Conservation (phyloP, 2,329 filamentous ascomycete species). For the Claviceps sp. region DNA sequence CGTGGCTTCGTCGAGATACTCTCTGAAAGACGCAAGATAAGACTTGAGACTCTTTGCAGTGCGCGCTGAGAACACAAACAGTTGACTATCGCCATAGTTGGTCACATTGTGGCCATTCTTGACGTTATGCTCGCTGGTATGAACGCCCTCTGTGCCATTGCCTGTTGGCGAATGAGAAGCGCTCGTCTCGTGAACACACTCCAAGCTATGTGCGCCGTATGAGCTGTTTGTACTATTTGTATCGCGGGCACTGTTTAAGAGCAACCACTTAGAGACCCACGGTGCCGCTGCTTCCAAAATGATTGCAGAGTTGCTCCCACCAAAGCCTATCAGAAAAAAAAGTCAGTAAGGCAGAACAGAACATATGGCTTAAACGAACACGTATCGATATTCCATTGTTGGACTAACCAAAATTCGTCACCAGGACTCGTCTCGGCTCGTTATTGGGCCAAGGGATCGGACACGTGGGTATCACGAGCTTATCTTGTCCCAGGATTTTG, state of each 20-base stretch:
- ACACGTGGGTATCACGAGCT: constrained; percentile 4
- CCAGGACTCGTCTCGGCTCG: constrained; percentile 9
- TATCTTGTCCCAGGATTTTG: constrained; percentile 11
- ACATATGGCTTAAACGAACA: neutral
- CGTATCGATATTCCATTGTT: neutral
- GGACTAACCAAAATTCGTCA: constrained; percentile 14
- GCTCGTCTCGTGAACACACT: neutral
- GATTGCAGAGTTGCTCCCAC: constrained; percentile 13
- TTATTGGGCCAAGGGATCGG: constrained; percentile 11
- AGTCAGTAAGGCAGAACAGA: neutral
- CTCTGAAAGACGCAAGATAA: constrained; percentile 12
- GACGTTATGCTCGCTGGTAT: neutral
- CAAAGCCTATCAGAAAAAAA: constrained; percentile 8
- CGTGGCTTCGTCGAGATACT: constrained; percentile 9
- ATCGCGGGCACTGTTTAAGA: neutral
- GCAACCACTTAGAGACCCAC: neutral
- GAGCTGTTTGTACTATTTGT: neutral
- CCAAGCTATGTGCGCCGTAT: neutral
- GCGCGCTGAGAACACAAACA: constrained; percentile 9
- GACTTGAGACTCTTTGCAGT: constrained; percentile 7
- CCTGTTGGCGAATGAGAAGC: neutral
- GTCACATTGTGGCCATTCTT: neutral
- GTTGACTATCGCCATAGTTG: constrained; percentile 2
- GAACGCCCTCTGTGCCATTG: neutral
- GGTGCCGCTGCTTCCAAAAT: constrained; percentile 5